Evolutionary conservation across 2,329 filamentous ascomycete genomes (phyloP), one percentile per base, ranked within the genome.

Genomic region (Zalaria obscura): DNA sequence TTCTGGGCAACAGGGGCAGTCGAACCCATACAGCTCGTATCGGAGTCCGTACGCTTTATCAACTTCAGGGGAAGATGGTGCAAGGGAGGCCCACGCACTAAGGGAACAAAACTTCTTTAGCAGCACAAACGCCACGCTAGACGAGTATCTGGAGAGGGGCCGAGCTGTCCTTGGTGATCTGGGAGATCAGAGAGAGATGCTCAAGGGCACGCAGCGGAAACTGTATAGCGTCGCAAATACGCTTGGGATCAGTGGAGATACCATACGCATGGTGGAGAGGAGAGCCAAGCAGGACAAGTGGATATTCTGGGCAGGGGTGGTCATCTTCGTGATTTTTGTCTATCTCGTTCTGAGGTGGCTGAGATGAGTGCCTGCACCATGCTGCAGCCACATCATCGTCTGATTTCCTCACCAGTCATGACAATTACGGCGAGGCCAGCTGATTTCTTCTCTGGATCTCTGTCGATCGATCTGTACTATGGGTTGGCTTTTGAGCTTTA

Each of bases 191-290:
- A 75, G 85, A 41, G 89, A 96, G 59, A 88, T 95, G 67, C 70
- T 98, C 48, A 98, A 98, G 68, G 84, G 81, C 40, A 96, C 91
- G 25, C 91, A 98, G 64, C 81, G 81, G 60, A 78, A 79, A 58
- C 69, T 98, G 39, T 96, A 96, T 58, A 89, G 77, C 52, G 87
- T 95, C 18, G 91, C 85, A 5, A 96, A 93, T 57, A 96, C 91
- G 25, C 65, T 98, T 38, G 91, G 91, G 0, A 75, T 98, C 45
- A 93, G 83, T 55, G 88, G 89, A 18, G 89, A 96, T 59, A 98
- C 91, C 2, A 98, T 98, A 49, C 78, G 91, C 37, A 96, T 91
- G 86, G 82, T 98, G 35, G 89, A 96, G 65, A 68, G 91, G 51
- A 72, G 91, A 47, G 87, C 91, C 39, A 83, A 78, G 60, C 83